Conservation (phyloP, 2,329 filamentous ascomycete genomes). For the Calonectria pseudoturangicola region DNA sequence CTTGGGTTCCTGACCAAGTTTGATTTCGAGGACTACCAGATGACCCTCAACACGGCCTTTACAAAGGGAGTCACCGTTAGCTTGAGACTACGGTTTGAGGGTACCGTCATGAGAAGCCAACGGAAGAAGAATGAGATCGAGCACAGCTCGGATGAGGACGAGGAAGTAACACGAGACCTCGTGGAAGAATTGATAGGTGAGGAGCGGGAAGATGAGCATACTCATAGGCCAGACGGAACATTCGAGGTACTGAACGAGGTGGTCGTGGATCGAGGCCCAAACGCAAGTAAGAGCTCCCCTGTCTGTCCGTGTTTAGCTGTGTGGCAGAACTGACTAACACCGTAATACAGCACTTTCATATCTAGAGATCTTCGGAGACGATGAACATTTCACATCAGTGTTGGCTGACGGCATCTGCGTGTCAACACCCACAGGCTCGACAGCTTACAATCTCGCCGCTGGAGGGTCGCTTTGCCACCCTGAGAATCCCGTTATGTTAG, state of each 20-base stretch:
- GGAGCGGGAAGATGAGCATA: constrained; percentile 87
- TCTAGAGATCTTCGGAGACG: constrained; percentile 94
- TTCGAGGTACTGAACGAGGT: constrained; percentile 97
- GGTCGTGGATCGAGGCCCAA: constrained; percentile 95
- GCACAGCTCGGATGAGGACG: constrained; percentile 59
- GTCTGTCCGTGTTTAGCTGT: constrained; percentile 9
- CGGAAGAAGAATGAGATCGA: constrained; percentile 57
- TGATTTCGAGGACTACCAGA: constrained; percentile 85
- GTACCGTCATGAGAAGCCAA: constrained; percentile 90
- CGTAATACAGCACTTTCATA: constrained; percentile 84
- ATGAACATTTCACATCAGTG: constrained; percentile 95
- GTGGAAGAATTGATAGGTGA: constrained; percentile 94
- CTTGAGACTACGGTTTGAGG: constrained; percentile 91
- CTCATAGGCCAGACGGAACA: constrained; percentile 88
- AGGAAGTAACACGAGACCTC: constrained; percentile 76
- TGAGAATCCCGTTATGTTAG: constrained; percentile 95
- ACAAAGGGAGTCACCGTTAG: constrained; percentile 91
- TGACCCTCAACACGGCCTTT: constrained; percentile 83
- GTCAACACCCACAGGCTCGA: constrained; percentile 94
- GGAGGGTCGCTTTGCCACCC: constrained; percentile 97
- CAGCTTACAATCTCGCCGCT: constrained; percentile 95
- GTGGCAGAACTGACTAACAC: constrained; percentile 37
- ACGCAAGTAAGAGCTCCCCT: constrained; percentile 80
- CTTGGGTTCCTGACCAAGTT: constrained; percentile 98
- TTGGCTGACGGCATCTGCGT: constrained; percentile 95